Conservation (phyloP, 495 filamentous ascomycete genomes). For the Hypoxylon fragiforme region DNA sequence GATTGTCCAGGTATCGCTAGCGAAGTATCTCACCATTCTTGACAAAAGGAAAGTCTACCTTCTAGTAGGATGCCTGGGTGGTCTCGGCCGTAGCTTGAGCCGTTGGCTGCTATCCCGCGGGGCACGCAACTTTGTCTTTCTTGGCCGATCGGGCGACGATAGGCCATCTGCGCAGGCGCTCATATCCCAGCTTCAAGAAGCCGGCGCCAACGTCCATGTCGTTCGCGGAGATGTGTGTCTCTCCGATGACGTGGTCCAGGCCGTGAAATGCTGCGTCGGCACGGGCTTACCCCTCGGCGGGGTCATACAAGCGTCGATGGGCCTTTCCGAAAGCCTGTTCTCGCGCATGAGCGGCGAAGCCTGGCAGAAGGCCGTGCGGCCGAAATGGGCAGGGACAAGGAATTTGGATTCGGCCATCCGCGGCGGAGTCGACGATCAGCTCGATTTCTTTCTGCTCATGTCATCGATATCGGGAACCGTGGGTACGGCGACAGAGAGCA, state of each 20-base stretch:
- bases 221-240: constrained; percentile 32
- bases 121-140: constrained; percentile 50
- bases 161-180: constrained; percentile 29
- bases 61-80: constrained; percentile 58
- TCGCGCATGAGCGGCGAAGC: constrained; percentile 44
- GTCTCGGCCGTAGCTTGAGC: constrained; percentile 55
- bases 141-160: constrained; percentile 49
- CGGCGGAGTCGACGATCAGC: constrained; percentile 26
- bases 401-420: constrained; percentile 39
- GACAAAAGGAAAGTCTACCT: constrained; percentile 47
- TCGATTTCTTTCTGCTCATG: constrained; percentile 45
- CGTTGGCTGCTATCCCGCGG: constrained; percentile 53
- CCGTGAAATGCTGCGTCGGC: constrained; percentile 11
- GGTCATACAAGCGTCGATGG: constrained; percentile 43
- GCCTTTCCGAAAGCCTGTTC: constrained; percentile 49
- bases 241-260: constrained; percentile 23
- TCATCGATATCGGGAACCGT: constrained; percentile 39
- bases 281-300: constrained; percentile 28
- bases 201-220: constrained; percentile 19
- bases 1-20: constrained; percentile 5
- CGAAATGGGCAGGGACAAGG: constrained; percentile 49
- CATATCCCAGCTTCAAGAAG: constrained; percentile 35
- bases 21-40: constrained; percentile 12
- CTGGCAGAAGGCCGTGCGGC: constrained; percentile 41
- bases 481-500: constrained; percentile 41